Base-by-base conservation (phyloP, 495 filamentous ascomycete species). In the Neurospora sp. region DNA sequence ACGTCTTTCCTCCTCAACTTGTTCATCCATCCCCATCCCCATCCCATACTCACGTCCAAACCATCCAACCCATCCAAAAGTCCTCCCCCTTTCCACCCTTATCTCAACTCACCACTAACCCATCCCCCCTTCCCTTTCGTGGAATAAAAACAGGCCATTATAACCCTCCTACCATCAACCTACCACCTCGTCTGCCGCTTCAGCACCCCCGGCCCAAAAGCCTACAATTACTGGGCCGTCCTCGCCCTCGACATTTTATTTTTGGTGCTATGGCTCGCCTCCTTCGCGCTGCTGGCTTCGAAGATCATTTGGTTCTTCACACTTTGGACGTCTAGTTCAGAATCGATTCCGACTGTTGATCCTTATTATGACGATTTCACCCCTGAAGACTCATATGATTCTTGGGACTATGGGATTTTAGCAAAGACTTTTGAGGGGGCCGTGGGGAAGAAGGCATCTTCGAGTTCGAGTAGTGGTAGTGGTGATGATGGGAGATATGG, bases 141-240 rank as follows among this genome's bases (percentile, higher is more conserved):
- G 45, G 45, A 12, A 10, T 2, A 71, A 3, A 14, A n/a, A 35
- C 40, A 86, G 84, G 76, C 81, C 45, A 71, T 86, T 37, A 76
- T 80, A 41, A 84, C 78, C 8, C 45, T 86, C 22, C 74, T 83
- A 39, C 73, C 80, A 18, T 78, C 79, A n/a, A 78, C 82, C 72
- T 86, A 85, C 76, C 73, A 79, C 39, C 70, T 86, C n/a, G 77
- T 84, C 31, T 75, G 80, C 8, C 70, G 78, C 37, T 78, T 73
- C 20, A 74, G 70, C 22, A 69, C 77, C 5, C 77, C 82, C 8
- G 42, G 16, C 8, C 27, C 14, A 1, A 72, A 70, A 18, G 74
- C 76, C 5, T 87, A 83, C 77, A 86, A 86, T 76, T 86, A 86
- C 77, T 86, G 83, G 84, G 84, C 84, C 8, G 76, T 85, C 61